These are phyloP conservation scores for Hypholoma fasciculare DNA, from an alignment of 768 basidiomycete species.

Conservation along the genomic window DNA sequence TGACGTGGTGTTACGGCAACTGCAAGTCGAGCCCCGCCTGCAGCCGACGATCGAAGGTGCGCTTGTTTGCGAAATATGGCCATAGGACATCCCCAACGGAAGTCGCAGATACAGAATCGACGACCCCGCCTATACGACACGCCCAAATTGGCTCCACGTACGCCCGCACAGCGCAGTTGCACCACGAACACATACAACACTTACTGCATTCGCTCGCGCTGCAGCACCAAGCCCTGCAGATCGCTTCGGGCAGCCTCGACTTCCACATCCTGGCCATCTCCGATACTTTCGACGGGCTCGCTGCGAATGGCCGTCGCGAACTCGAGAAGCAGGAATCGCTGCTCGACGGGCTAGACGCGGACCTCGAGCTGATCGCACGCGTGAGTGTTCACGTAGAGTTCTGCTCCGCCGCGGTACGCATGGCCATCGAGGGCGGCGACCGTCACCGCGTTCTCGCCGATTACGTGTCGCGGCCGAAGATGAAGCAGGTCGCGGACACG, in stretches of 20 bases:
- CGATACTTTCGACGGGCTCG: constrained; percentile 68
- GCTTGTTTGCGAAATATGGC: neutral
- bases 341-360: constrained; percentile 64
- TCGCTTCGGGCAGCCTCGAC: constrained; percentile 74
- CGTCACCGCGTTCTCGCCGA: constrained; percentile 71
- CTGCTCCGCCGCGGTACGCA: constrained; percentile 63
- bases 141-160: constrained; percentile 69
- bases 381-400: constrained; percentile 77
- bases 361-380: constrained; percentile 67
- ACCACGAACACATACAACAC: constrained; percentile 61
- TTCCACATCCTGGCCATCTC: constrained; percentile 69
- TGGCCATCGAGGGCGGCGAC: constrained; percentile 71
- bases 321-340: constrained; percentile 66
- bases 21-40: constrained; percentile 59
- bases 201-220: constrained; percentile 52
- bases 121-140: constrained; percentile 73
- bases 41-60: constrained; percentile 77
- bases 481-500: constrained; percentile 76
- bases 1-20: constrained; percentile 62
- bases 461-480: constrained; percentile 77
- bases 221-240: constrained; percentile 70
- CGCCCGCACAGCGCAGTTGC: constrained; percentile 59
- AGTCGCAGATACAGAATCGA: constrained; percentile 52
- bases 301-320: constrained; percentile 56
- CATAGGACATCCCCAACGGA: constrained; percentile 2